Evolutionary conservation across 306 rosid genomes (phyloP), one percentile per base, ranked within the genome.

Genomic region (Biancaea sappan): DNA sequence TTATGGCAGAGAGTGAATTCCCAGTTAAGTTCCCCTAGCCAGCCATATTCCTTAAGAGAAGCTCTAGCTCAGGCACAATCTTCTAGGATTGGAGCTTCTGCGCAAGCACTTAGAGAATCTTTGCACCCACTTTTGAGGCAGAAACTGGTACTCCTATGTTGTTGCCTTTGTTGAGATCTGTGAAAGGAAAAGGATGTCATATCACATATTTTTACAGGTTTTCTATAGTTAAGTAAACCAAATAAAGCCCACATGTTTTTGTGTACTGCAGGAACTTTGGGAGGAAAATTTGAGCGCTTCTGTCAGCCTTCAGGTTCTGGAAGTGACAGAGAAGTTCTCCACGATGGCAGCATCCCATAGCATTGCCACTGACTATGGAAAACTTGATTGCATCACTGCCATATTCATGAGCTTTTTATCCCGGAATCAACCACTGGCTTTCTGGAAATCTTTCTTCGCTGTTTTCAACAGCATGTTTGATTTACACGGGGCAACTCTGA

Each of bases 61-160:
- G 98, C 98, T 66, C 89, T 94, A 10, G 97, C 97, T 82, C 98
- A 94, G 77, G 98, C 96, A 73, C 97, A 94, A 83, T 94, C 97
- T 75, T 94, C 98, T 83, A 87, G 98, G 86, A 94, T 91, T 84
- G 98, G 98, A 72, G 97, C 98, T 76, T 94, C 97, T 71, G 93
- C 97, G 29, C 98, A 94, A 84, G 98, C 98, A 47, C 93, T 94
- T 53, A 84, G 98, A 75, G 98, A 94, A 85, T 94, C 98, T 38
- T 82, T 94, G 78, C 98, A 94, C 80, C 98, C 98, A 50, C 83
- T 94, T 47, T 83, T 94, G 87, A 88, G 98, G 81, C 98, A 94
- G 89, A 94, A 94, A 84, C 74, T 94, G 93, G 98, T 94, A 91
- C 59, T 58, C 64, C 40, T 58, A 11, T 61, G 44, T 53, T 68